Conservation (phyloP, 208 protist species). For the Lotmaria passim region DNA sequence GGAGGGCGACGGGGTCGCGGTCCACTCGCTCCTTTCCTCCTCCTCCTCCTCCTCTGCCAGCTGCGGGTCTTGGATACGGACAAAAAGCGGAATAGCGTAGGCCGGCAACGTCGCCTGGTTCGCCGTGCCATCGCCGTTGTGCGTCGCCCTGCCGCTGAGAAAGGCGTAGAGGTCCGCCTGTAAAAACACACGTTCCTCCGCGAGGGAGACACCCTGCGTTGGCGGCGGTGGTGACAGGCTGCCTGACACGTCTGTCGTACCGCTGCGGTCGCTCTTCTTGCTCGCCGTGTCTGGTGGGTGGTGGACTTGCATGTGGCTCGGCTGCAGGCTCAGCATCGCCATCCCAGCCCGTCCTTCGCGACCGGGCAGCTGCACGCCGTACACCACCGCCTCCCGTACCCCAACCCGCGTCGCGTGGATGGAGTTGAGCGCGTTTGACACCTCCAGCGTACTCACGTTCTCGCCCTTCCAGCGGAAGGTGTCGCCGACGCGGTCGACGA, state of each 20-base stretch:
- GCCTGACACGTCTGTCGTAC: background rate
- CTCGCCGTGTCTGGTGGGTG: too few species aligned
- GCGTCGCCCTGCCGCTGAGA: conserved; percentile 16
- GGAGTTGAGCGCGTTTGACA: conserved; percentile 54
- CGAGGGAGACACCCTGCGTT: conserved; percentile 13
- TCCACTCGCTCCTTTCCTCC: conserved; percentile 1
- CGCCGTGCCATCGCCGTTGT: conserved; percentile 28
- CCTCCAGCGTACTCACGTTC: conserved; percentile 80
- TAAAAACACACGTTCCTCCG: conserved; percentile 48
- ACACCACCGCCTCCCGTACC: conserved; percentile 68
- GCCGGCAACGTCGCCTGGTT: conserved; percentile 37
- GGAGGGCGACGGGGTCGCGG: background rate
- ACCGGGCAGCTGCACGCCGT: conserved; percentile 57
- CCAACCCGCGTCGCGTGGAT: conserved; percentile 31
- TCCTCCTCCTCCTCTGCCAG: conserved; percentile 2
- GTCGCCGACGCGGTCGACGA: conserved; percentile 81
- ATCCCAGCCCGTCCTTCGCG: conserved; percentile 74
- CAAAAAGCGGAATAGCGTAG: conserved; percentile 56
- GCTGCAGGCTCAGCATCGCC: conserved; percentile 53
- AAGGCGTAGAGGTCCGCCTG: conserved; percentile 53
- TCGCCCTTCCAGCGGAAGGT: conserved; percentile 88
- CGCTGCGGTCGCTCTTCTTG: too few species aligned
- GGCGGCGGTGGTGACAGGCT: background rate
- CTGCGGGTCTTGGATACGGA: conserved; percentile 40
- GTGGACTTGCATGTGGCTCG: background rate